A percentile compares a stretch with the other conserved stretches of the same genome.
Evolutionary conservation across 1,284 basidiomycete genomes (phyloP).

Genomic region (Takashimella tepidaria): DNA sequence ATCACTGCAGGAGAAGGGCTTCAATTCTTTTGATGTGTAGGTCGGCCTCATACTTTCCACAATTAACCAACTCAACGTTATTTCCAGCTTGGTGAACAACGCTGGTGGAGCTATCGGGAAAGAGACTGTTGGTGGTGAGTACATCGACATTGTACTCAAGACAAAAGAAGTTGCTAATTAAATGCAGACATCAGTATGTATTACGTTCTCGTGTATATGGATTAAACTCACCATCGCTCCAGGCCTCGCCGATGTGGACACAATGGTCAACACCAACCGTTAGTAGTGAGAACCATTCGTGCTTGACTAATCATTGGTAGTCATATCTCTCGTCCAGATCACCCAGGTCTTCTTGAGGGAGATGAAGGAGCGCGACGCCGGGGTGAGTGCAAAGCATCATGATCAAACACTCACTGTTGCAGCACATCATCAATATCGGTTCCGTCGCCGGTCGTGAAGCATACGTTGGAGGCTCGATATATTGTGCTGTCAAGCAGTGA

Average conservation of each 20-base stretch:
- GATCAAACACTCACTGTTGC: not conserved
- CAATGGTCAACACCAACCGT: constrained; percentile 88
- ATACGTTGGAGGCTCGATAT: constrained; percentile 70
- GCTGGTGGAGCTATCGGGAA: constrained; percentile 19
- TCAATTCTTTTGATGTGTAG: not conserved
- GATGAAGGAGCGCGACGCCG: constrained; percentile 75
- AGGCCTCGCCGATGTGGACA: constrained; percentile 23
- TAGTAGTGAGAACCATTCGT: constrained; percentile 12
- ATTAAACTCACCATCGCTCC: not conserved
- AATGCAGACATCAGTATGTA: constrained; percentile 12
- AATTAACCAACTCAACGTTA: too few species aligned
- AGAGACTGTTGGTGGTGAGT: constrained; percentile 22
- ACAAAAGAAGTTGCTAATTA: too few species aligned
- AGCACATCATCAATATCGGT: constrained; percentile 87
- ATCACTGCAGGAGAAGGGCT: constrained; percentile 2
- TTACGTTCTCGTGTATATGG: not conserved
- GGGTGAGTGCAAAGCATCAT: constrained; percentile 36
- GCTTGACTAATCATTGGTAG: constrained; percentile 1
- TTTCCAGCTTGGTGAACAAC: constrained; percentile 16
- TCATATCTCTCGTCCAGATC: constrained; percentile 9
- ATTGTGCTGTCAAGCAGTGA: constrained; percentile 38
- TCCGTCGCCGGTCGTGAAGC: constrained; percentile 83
- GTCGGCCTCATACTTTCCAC: too few species aligned
- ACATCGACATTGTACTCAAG: too few species aligned
- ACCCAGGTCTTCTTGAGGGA: constrained; percentile 50